Conservation (phyloP, 306 rosid genomes). For the Trifolium fragiferum region DNA sequence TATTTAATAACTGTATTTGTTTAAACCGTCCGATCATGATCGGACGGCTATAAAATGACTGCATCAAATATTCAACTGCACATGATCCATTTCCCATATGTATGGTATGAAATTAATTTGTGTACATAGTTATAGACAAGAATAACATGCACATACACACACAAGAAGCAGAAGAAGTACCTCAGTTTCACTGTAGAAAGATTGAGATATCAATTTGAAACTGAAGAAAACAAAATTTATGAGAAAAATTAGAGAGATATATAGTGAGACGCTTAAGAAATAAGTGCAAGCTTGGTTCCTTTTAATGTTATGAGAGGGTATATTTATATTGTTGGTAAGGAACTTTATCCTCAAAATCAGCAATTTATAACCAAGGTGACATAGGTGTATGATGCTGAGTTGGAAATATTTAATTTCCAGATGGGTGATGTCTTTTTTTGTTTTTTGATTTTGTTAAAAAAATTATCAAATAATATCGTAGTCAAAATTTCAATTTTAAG, state of each 20-base stretch:
- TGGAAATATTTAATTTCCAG: no score
- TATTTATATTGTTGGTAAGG: slow-evolving; percentile 6
- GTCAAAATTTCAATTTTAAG: no score
- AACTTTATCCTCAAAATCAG: background rate
- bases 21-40: no score
- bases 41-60: no score
- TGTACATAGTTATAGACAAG: background rate
- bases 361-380: background rate
- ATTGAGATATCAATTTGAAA: background rate
- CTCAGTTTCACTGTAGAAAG: background rate
- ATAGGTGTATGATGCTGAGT: no score
- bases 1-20: no score
- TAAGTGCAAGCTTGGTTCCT: background rate
- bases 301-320: background rate
- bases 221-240: background rate
- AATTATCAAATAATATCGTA: no score
- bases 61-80: no score
- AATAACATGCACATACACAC: background rate
- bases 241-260: background rate
- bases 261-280: background rate
- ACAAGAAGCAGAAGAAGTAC: background rate
- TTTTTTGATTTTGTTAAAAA: no score
- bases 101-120: no score
- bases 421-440: no score
- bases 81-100: no score